phyloP scores from a whole-genome alignment of 2,329 filamentous ascomycete species.

The Aspergillus sp. region DNA sequence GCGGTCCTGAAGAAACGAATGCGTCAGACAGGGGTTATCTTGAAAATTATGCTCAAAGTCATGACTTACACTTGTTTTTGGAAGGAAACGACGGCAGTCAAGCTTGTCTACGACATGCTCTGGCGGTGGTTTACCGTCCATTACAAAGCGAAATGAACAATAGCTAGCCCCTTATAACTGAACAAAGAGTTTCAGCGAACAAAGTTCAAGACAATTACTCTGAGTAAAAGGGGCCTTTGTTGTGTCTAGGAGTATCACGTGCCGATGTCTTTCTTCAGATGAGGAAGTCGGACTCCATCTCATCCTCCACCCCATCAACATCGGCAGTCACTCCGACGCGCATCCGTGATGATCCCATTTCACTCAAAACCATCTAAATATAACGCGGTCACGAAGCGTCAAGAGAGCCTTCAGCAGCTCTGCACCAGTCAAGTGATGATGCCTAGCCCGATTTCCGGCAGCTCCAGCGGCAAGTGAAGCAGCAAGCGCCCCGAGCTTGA shows the following conservation, averaged over 20 bases:
- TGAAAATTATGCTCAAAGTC: background rate
- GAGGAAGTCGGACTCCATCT: background rate
- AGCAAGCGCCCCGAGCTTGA: slow-evolving; percentile 18
- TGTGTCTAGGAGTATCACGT: background rate
- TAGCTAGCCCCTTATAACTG: background rate
- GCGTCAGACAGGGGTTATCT: background rate
- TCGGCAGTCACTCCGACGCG: background rate
- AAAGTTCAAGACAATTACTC: background rate
- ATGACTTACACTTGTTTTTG: background rate
- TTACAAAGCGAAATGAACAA: background rate
- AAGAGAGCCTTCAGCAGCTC: background rate
- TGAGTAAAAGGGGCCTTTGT: background rate
- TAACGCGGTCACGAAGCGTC: background rate
- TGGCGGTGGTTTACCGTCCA: no score
- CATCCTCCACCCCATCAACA: background rate
- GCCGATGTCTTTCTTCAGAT: background rate
- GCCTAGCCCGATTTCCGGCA: slow-evolving; percentile 6
- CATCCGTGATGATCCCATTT: background rate
- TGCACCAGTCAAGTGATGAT: slow-evolving; percentile 13
- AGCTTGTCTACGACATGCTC: background rate
- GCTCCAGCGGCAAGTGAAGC: slow-evolving; percentile 22
- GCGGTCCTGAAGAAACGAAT: background rate
- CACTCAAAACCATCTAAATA: slow-evolving; percentile 2
- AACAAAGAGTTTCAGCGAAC: background rate
- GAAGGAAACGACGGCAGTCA: background rate